These are phyloP conservation scores for Raphidocelis subcapitata DNA, from an alignment of 139 green algal species.

Conservation along the genomic window DNA sequence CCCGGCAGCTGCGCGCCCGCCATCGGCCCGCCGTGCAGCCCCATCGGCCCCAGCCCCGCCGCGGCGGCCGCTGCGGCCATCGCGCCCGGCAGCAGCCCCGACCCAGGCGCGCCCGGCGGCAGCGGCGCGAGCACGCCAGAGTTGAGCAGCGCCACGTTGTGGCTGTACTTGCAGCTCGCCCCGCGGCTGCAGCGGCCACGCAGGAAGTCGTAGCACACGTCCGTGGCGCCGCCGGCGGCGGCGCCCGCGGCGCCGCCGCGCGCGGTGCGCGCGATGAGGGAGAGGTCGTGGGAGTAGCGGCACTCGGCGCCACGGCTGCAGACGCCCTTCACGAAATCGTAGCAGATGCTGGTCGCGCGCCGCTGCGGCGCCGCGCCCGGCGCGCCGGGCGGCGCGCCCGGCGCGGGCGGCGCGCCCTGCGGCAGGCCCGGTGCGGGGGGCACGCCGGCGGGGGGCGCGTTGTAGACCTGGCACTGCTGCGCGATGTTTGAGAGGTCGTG, in stretches of 20 bases:
- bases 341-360: conserved; percentile 73
- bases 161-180: conserved; percentile 74
- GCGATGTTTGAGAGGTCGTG: conserved; percentile 81
- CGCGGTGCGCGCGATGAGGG: conserved; percentile 51
- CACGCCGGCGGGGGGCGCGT: too few relatives aligned
- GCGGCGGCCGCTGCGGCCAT: too few relatives aligned
- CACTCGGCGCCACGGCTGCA: conserved; percentile 70
- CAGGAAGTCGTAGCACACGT: conserved; percentile 65
- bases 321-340: conserved; percentile 85
- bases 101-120: too few relatives aligned
- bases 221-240: conserved; percentile 3
- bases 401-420: too few relatives aligned
- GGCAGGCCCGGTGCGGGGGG: too few relatives aligned
- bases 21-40: too few relatives aligned
- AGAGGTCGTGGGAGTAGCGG: conserved; percentile 82
- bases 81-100: too few relatives aligned
- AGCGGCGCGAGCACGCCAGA: too few relatives aligned
- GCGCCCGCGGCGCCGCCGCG: conserved; percentile 18
- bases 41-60: too few relatives aligned
- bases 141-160: conserved; percentile 76
- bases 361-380: too few relatives aligned
- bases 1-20: too few relatives aligned
- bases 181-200: conserved; percentile 68
- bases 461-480: conserved; percentile 50
- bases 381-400: too few relatives aligned